Conservation (phyloP, 1,284 basidiomycete species). For the Grifola frondosa region DNA sequence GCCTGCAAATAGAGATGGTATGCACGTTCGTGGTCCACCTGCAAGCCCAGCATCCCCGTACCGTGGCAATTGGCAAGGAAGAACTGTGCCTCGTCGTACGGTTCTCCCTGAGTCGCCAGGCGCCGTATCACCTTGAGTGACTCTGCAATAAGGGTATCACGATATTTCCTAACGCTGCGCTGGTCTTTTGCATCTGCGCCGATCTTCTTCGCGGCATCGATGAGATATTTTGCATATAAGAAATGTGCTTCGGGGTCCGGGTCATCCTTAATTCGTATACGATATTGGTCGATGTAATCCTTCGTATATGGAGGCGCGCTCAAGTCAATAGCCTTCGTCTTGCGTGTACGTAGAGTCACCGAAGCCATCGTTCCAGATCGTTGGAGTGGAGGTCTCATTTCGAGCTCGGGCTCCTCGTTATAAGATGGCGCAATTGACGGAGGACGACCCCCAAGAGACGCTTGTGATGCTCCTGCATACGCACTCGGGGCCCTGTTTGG, state of each 20-base stretch:
- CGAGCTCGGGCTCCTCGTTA: conserved; percentile 44
- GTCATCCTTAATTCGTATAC: conserved; percentile 94
- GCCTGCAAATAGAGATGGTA: conserved; percentile 99
- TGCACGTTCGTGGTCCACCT: conserved; percentile 96
- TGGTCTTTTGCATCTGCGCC: conserved; percentile 74
- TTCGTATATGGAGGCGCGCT: conserved; percentile 90
- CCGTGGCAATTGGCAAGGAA: conserved; percentile 98
- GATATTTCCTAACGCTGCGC: conserved; percentile 83
- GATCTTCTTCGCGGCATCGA: conserved; percentile 97
- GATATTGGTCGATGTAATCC: conserved; percentile 96
- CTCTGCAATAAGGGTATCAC: conserved; percentile 86
- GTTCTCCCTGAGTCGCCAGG: conserved; percentile 85
- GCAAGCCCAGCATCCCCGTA: conserved; percentile 90
- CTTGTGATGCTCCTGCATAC: conserved; percentile 20
- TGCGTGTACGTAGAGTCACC: conserved; percentile 60
- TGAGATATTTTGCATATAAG: conserved; percentile 94
- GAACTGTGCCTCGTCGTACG: conserved; percentile 98
- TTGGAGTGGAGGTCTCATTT: conserved; percentile 54
- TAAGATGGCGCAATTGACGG: conserved; percentile 32
- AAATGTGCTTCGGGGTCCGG: conserved; percentile 99
- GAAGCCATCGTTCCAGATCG: conserved; percentile 58
- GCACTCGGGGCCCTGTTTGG: conserved; percentile 18
- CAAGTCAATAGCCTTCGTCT: conserved; percentile 83
- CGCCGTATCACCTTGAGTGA: conserved; percentile 91
- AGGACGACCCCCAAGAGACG: conserved; percentile 18